Base-by-base conservation (phyloP, 2,329 filamentous ascomycete species). In the Knoxdaviesia capensis region DNA sequence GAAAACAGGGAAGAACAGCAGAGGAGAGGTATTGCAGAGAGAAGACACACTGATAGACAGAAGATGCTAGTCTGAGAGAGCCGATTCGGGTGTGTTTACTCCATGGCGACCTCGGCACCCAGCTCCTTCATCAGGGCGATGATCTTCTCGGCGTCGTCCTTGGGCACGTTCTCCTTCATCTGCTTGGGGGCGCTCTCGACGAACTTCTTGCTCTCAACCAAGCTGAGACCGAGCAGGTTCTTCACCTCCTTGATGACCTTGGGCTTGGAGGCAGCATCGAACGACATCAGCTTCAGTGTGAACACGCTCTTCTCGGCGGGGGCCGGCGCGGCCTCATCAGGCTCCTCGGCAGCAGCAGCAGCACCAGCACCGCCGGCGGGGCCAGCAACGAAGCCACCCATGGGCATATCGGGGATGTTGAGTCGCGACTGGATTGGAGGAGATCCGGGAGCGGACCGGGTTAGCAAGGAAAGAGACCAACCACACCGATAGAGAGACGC, bases 211-310 rank as follows among this genome's bases (percentile, higher is more conserved):
- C 84, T 93, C 64, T 99, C 90, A 52, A 99, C 92, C 67, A 99
- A 72, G 59, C 83, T 92, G 57, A 98, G 65, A 37, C 90, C 90
- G 46, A 99, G 69, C 75, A 98, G 71, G 56, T 76, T 78, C 77
- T 99, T 99, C 68, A 99, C 74, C 69, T 99, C 90, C 75, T 99
- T 99, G 73, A 98, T 99, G 54, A 98, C 70, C 80, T 99, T 99
- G 54, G 92, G 86, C 71, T 99, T 99, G 49, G 88, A 68, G 41
- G 65, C 71, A 31, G 86, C 71, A 42, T 98, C 92, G 59, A 96
- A 92, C 34, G 80, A 80, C 61, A 83, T 72, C 48, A 99, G 77
- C 69, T 94, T 96, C 50, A 99, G 64, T 60, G 81, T 94, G 73
- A 99, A 99, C 47, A 98, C 74, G 4, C 88, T 88, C 78, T 79